These are phyloP conservation scores for Vitis hybrid DNA, from an alignment of 177 flowering plant genomes.

Conservation along the genomic window DNA sequence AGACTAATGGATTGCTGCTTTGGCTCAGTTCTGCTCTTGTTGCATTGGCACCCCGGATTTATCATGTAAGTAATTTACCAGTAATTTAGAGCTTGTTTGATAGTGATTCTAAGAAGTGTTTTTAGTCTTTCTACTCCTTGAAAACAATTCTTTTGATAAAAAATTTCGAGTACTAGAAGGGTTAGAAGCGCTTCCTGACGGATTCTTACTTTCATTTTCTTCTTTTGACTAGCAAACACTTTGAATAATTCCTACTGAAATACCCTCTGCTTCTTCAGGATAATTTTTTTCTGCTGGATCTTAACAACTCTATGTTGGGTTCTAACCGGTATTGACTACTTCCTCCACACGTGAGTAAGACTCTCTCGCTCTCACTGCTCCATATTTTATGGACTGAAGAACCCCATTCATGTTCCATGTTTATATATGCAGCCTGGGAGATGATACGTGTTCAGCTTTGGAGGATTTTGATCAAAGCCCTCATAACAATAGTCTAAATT, in stretches of 20 bases:
- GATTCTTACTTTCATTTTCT: not conserved
- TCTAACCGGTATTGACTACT: conserved; percentile 59
- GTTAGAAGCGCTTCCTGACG: not conserved
- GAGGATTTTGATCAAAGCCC: conserved; percentile 39
- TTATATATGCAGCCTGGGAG: conserved; percentile 40
- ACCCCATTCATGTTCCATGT: not conserved
- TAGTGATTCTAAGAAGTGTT: no score
- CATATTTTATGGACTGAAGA: no score
- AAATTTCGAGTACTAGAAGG: no score
- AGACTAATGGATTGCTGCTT: conserved; percentile 31
- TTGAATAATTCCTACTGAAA: no score
- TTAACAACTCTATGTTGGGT: conserved; percentile 52
- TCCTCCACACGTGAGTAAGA: conserved; percentile 43
- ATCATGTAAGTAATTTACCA: conserved; percentile 36
- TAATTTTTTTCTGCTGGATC: conserved; percentile 54
- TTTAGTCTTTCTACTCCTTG: no score
- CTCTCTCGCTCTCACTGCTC: not conserved
- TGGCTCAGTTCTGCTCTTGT: conserved; percentile 44
- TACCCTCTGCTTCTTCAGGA: conserved; percentile 23
- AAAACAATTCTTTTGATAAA: no score
- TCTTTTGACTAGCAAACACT: not conserved
- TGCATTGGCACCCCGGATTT: conserved; percentile 56
- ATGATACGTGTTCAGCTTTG: conserved; percentile 55
- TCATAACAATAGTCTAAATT: conserved; percentile 30
- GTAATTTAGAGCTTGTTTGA: no score